Percentiles rank a stretch among this genome's conserved stretches.
phyloP scores from a whole-genome alignment of 2,329 filamentous ascomycete species.

The Xylariaceae sp. region DNA sequence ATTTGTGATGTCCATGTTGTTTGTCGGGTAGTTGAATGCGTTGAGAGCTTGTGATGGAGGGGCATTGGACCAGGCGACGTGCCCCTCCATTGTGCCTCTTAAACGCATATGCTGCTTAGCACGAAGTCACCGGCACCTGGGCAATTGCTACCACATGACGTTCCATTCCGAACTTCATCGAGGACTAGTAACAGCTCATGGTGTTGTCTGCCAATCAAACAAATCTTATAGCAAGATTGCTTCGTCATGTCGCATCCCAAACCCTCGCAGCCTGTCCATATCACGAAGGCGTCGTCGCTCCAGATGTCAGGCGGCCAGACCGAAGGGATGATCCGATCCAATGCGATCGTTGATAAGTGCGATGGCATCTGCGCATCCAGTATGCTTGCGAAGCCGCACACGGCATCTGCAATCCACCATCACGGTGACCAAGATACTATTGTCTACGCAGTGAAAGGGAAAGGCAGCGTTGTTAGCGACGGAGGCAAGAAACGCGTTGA shows the following conservation, averaged over 20 bases:
- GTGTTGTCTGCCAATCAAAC: no score
- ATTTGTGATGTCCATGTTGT: slow-evolving; percentile 42
- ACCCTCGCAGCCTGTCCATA: slow-evolving; percentile 33
- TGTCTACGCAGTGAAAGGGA: slow-evolving; percentile 48
- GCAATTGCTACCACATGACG: not conserved
- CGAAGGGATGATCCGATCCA: slow-evolving; percentile 47
- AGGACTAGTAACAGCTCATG: no score
- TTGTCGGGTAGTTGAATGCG: slow-evolving; percentile 3
- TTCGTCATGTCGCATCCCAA: slow-evolving; percentile 23
- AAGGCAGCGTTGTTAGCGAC: slow-evolving; percentile 48
- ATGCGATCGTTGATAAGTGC: slow-evolving; percentile 47
- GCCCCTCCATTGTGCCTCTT: slow-evolving; percentile 3
- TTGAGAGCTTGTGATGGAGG: slow-evolving; percentile 13
- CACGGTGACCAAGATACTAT: slow-evolving; percentile 54
- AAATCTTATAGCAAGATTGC: no score
- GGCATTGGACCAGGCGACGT: slow-evolving; percentile 4
- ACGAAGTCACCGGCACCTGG: no score
- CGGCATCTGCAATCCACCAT: slow-evolving; percentile 50
- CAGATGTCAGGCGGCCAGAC: slow-evolving; percentile 45
- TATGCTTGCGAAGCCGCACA: slow-evolving; percentile 47
- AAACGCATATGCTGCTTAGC: no score
- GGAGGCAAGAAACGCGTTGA: slow-evolving; percentile 44
- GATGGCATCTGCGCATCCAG: slow-evolving; percentile 47
- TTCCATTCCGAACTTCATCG: no score
- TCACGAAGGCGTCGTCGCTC: slow-evolving; percentile 36